phyloP scores from a whole-genome alignment of 805 yeast genomes.

The Wickerhamomyces strasburgensis region DNA sequence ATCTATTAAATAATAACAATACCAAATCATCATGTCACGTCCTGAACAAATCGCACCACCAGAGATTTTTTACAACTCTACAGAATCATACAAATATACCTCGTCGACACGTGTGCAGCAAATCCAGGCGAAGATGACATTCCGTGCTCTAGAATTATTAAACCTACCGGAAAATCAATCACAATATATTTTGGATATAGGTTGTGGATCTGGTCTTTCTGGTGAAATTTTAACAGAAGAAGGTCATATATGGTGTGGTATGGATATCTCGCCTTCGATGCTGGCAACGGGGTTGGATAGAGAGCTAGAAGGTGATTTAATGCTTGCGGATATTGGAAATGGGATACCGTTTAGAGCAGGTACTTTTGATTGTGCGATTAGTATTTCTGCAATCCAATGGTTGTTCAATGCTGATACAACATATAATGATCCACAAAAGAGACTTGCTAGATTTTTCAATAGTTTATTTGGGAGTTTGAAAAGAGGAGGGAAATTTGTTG shows the following conservation, averaged over 20 bases:
- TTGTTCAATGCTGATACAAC: constrained; percentile 91
- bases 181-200: constrained; percentile 80
- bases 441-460: constrained; percentile 79
- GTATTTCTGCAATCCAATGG: constrained; percentile 97
- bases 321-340: constrained; percentile 86
- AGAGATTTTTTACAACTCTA: constrained; percentile 87
- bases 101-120: constrained; percentile 95
- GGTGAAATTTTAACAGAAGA: constrained; percentile 94
- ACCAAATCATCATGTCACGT: constrained; percentile 66
- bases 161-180: constrained; percentile 48
- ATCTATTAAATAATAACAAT: background rate
- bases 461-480: constrained; percentile 79
- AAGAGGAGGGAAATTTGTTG: constrained; percentile 96
- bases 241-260: constrained; percentile 91
- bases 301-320: constrained; percentile 89
- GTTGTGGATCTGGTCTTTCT: constrained; percentile 95
- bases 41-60: constrained; percentile 98
- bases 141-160: constrained; percentile 83
- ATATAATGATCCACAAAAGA: constrained; percentile 73
- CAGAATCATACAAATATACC: constrained; percentile 87
- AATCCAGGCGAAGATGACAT: constrained; percentile 96
- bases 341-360: constrained; percentile 97
- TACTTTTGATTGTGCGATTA: constrained; percentile 92
- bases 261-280: constrained; percentile 97
- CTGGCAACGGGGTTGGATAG: constrained; percentile 89